Percentiles rank a stretch among this genome's conserved stretches.
Evolutionary conservation across 176 grass and related monocot genomes (phyloP).

Genomic region (Olyra latifolia): DNA sequence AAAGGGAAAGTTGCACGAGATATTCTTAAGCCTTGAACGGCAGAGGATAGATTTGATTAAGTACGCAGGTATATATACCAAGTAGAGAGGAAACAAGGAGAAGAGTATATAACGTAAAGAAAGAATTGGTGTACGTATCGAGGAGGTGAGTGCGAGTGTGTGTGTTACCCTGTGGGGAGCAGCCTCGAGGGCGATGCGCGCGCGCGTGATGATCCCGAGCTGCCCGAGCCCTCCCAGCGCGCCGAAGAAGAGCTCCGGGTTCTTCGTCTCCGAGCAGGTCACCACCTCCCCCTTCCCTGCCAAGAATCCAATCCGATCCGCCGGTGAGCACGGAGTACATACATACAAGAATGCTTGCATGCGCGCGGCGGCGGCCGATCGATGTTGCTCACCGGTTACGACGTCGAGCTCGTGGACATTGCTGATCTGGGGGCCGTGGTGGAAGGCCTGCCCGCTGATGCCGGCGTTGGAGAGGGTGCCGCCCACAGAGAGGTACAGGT

Average conservation of each 20-base stretch:
- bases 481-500: conserved; percentile 90
- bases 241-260: conserved; percentile 76
- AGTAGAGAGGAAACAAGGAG: not conserved
- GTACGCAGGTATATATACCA: not conserved
- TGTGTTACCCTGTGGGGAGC: conserved; percentile 73
- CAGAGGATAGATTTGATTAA: not conserved
- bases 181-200: conserved; percentile 86
- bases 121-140: not conserved
- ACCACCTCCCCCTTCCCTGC: conserved; percentile 79
- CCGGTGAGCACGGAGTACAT: not conserved
- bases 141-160: no score
- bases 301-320: not conserved
- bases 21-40: not conserved
- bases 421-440: conserved; percentile 82
- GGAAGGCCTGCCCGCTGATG: conserved; percentile 88
- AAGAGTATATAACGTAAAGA: not conserved
- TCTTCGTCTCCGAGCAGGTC: conserved; percentile 68
- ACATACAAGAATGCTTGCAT: not conserved
- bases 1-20: conserved; percentile 15
- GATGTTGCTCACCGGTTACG: conserved; percentile 59
- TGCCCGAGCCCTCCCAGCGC: conserved; percentile 86
- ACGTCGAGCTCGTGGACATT: conserved; percentile 86
- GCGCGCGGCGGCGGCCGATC: not conserved
- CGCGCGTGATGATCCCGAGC: conserved; percentile 90
- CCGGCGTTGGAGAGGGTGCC: conserved; percentile 95